These are phyloP conservation scores for Hevea brasiliensis DNA, from an alignment of 345 rosid genomes.

Conservation along the genomic window DNA sequence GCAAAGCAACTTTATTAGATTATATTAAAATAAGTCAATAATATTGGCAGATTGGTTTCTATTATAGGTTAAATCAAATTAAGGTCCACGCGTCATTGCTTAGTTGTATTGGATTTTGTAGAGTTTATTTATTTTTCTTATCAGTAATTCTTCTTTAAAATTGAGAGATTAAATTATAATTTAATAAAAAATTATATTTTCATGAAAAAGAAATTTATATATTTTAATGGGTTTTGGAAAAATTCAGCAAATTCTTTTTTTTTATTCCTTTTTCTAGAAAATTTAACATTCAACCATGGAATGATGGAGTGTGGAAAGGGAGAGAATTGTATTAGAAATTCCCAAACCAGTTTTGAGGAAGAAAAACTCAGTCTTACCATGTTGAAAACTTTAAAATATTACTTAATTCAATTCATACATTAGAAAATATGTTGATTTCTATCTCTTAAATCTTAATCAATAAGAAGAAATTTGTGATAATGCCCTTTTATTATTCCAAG, in stretches of 20 bases:
- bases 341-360: not conserved
- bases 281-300: not conserved
- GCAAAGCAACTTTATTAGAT: not conserved
- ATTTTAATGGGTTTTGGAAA: not conserved
- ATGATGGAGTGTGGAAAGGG: not conserved
- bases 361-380: not conserved
- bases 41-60: constrained; percentile 7
- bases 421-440: not conserved
- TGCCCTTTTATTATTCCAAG: not conserved
- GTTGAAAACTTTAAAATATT: not conserved
- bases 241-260: not conserved
- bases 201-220: not conserved
- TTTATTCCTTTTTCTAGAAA: not conserved
- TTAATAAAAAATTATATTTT: no score
- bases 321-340: not conserved
- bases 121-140: no score
- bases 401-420: no score
- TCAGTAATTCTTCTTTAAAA: no score
- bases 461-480: not conserved
- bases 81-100: constrained; percentile 11
- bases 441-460: not conserved
- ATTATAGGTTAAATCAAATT: not conserved
- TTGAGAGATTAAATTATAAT: no score
- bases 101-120: not conserved
- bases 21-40: not conserved